Base-by-base conservation (phyloP, 2,329 filamentous ascomycete species). In the Penicillium hesseltinei region DNA sequence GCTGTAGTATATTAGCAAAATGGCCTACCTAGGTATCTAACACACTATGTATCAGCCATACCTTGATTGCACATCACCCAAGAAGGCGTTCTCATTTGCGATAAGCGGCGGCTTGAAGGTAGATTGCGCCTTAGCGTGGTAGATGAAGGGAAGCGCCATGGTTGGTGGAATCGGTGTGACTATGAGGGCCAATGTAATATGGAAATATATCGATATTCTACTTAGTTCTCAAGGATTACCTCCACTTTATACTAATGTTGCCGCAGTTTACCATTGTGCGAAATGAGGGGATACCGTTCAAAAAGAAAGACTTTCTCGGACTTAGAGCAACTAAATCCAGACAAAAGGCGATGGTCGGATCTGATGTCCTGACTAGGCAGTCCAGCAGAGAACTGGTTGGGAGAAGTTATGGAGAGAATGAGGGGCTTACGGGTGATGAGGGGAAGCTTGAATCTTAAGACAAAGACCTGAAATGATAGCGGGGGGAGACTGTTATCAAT, bases 31-130 rank as follows among this genome's bases (percentile, higher is more conserved):
- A 21, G 19, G 19, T 21, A 21, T 2, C 21, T 17, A 31, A 31
- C 4, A 27, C 8, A 25, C 2, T 17, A 43, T 38, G 10, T 21
- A 10, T 19, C 5, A 21, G 17, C 21, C 51, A 15, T 73, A 83
- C 80, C 78, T 82, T 4, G 81, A 81, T 63, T 78, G 77, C 29
- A 89, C 75, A 66, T 89, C 87, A 42, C 85, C 86, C 4, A 89
- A 79, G 69, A 80, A 89, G 31, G 85, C 86, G 67, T 89, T 89
- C 60, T 88, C 83, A 65, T 87, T 86, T 36, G 85, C 84, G 59
- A 89, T 85, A 47, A 87, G 80, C 6, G 85, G 86, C 4, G 85
- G 85, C 66, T 87, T 84, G 74, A 83, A 88, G 39, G 75, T 78
- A 27, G 77, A 79, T 69, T 88, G 84, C 0, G 84, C 84, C 67